Base-by-base conservation (phyloP, 2,329 filamentous ascomycete species). In the Clonostachys solani region DNA sequence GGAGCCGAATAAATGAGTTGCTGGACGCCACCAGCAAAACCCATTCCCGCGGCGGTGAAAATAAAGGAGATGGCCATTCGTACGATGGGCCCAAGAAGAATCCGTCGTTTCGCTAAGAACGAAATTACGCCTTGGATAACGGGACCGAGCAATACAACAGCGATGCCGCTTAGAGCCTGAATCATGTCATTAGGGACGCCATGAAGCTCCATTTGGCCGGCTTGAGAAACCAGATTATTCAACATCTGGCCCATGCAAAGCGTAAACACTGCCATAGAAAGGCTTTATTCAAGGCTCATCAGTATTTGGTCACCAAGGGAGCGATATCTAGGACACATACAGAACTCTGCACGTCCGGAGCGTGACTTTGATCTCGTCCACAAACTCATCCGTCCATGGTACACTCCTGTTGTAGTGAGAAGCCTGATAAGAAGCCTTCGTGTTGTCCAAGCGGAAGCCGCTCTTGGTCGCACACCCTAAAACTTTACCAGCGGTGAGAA, bases 181-280 rank as follows among this genome's bases (percentile, higher is more conserved):
- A 88, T 77, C 52, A 87, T 68, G 56, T 88, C 84, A 65, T 87
- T 88, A 49, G 84, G 84, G 43, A 87, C 76, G 19, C 84, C 83
- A 51, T 84, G 75, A 5, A 81, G 74, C 19, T 77, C 55, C 84
- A 78, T 75, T 52, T 71, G 66, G 1, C 65, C 68, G 29, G 74
- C 74, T 63, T 87, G 83, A 2, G 82, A 81, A 53, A 83, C 79
- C 53, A 86, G 75, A 67, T 84, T 87, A 62, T 73, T 78, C 47
- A 78, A 79, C 65, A 87, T 81, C 58, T 88, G 85, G 45, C 75
- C 77, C 65, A 86, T 87, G 51, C 80, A 77, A 19, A 87, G 72
- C 80, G 81, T 87, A 69, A 81, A 86, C 54, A 84, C 72, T 33
- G 83, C 81, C 52, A 83, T 67, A 74, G 76, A 81, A 64, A 76